Evolutionary conservation across 768 basidiomycete genomes (phyloP).

Genomic region (Clathrus columnatus): DNA sequence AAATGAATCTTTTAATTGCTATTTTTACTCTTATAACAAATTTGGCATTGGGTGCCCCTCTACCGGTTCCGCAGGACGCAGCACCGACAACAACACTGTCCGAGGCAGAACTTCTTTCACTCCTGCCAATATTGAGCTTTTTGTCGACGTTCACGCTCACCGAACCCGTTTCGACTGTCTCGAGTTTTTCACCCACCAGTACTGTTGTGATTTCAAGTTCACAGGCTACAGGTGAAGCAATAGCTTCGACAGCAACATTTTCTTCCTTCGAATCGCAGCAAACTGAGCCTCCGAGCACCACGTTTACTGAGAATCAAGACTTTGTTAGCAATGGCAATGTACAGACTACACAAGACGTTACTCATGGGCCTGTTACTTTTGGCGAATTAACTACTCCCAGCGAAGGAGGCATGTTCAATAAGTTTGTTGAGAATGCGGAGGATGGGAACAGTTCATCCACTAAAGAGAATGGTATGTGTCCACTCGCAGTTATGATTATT

Average conservation of each 20-base stretch:
- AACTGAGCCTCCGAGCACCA: background rate
- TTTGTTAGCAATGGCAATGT: background rate
- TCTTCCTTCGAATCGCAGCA: background rate
- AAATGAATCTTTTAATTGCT: background rate
- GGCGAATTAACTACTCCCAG: conserved; percentile 5
- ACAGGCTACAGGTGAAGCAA: background rate
- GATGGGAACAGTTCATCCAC: background rate
- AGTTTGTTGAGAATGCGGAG: background rate
- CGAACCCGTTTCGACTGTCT: background rate
- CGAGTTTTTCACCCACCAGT: background rate
- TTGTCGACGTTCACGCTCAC: background rate
- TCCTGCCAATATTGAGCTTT: background rate
- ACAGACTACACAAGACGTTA: background rate
- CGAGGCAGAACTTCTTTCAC: background rate
- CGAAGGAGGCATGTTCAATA: conserved; percentile 3
- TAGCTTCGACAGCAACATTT: background rate
- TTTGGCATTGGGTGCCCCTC: background rate
- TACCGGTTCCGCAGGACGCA: background rate
- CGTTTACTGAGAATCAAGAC: background rate
- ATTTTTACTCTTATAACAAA: background rate
- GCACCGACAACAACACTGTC: background rate
- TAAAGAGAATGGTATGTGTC: background rate
- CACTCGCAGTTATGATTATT: background rate
- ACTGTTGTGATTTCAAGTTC: background rate
- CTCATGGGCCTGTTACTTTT: background rate